Percentiles rank a stretch among this genome's conserved stretches.
These are phyloP conservation scores for Phytophthora colocasiae DNA, from an alignment of 352 stramenopile genomes.

Conservation along the genomic window DNA sequence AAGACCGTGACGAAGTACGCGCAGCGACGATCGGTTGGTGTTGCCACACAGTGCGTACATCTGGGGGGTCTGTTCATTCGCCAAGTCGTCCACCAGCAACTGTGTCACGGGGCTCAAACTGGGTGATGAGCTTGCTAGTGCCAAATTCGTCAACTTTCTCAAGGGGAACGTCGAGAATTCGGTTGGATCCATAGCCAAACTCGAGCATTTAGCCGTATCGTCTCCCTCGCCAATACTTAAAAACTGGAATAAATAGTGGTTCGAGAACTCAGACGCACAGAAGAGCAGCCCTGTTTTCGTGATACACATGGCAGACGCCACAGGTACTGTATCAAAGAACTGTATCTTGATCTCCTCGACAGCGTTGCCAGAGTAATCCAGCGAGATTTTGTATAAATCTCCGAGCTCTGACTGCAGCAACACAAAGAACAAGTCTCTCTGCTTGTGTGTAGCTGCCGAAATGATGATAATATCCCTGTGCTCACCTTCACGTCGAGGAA, in stretches of 20 bases:
- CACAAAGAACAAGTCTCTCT: conserved; percentile 97
- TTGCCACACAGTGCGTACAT: conserved; percentile 97
- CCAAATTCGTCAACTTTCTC: conserved; percentile 91
- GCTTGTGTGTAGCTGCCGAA: conserved; percentile 92
- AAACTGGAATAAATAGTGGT: conserved; percentile 99
- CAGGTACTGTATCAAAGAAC: conserved; percentile 98
- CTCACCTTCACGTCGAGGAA: conserved; percentile 80
- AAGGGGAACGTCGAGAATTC: conserved; percentile 72
- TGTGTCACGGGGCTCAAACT: conserved; percentile 95
- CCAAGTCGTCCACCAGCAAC: conserved; percentile 95
- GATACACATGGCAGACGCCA: conserved; percentile 95
- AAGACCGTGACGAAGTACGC: conserved; percentile 96
- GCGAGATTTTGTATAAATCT: conserved; percentile 98
- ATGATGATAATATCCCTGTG: conserved; percentile 94
- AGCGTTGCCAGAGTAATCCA: conserved; percentile 85
- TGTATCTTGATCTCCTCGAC: conserved; percentile 90
- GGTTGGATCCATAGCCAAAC: conserved; percentile 72
- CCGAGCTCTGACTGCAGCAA: conserved; percentile 98
- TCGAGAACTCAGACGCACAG: conserved; percentile 96
- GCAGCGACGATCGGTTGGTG: conserved; percentile 94
- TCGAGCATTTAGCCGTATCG: conserved; percentile 76
- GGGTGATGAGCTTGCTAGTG: conserved; percentile 79
- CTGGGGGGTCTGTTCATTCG: conserved; percentile 96
- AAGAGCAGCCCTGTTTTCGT: conserved; percentile 98
- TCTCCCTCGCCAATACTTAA: conserved; percentile 96